Base-by-base conservation (phyloP, 208 protist species). In the Leishmania major region DNA sequence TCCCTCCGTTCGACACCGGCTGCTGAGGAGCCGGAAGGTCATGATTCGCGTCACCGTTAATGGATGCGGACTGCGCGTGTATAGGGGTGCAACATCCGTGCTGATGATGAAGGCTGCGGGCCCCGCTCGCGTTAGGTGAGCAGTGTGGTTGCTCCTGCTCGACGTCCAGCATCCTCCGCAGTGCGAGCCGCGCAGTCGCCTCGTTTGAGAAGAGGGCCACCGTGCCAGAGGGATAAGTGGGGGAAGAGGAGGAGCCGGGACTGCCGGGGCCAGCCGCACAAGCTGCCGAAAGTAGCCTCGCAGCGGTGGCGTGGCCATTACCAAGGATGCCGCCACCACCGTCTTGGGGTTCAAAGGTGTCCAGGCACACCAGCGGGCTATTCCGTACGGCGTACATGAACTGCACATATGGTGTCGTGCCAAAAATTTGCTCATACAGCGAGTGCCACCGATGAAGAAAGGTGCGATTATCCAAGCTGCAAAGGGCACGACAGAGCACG, bases 401-500 rank as follows among this genome's bases (percentile, higher is more conserved):
- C n/a, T 76, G 73, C 11, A 91, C 85, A 64, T 87, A 90, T 17
- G 86, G 67, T 37, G 88, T 87, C 4, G 75, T 66, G 53, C 82
- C 89, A 81, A 95, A 96, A 17, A 91, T 70, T 15, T 84, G 86
- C 51, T 86, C 67, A 59, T 94, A 90, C 5, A 94, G 70, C 1
- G 81, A 45, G 77, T 93, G 84, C 93, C 93, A 96, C 40, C 82
- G 88, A 28, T 81, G 80, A 22, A 92, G 78, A 49, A 78, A 82
- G 11, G 81, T 82, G 43, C 69, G 72, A 17, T 85, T 83, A 7
- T 83, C 75, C 40, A 85, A 35, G 19, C 73, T 59, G 78, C 87
- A 96, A n/a, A 90, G 77, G 7, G 83, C 91, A 73, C 81, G 88
- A 74, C 91, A 94, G 1, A 92, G 70, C 28, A 94, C 88, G 71